Percentiles rank a stretch among this genome's conserved stretches.
Evolutionary conservation across 495 filamentous ascomycete species (phyloP).

Genomic region (Elaphomyces granulatus): DNA sequence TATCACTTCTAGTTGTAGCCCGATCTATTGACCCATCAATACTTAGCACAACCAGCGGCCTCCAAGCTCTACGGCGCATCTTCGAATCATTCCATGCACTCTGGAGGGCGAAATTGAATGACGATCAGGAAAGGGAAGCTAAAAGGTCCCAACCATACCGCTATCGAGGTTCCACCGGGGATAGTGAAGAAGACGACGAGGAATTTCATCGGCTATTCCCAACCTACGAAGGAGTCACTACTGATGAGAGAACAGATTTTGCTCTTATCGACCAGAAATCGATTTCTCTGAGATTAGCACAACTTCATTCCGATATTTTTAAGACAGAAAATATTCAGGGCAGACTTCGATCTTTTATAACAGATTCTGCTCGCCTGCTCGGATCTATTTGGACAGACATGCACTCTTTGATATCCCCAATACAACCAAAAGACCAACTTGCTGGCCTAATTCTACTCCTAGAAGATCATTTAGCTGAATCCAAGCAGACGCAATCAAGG

Average conservation of each 20-base stretch:
- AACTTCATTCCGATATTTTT: constrained; percentile 40
- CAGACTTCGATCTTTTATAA: constrained; percentile 22
- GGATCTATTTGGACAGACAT: constrained; percentile 26
- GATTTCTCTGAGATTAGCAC: constrained; percentile 35
- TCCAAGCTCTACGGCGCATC: constrained; percentile 28
- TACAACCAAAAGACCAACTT: constrained; percentile 38
- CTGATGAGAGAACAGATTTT: constrained; percentile 16
- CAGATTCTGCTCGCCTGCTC: constrained; percentile 24
- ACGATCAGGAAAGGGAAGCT: constrained; percentile 58
- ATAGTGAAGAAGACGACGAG: constrained; percentile 60
- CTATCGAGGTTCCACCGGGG: constrained; percentile 59
- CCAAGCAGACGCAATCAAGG: constrained; percentile 14
- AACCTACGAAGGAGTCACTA: constrained; percentile 42
- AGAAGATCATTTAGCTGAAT: constrained; percentile 38
- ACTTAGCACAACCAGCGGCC: constrained; percentile 15
- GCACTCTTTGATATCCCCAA: constrained; percentile 19
- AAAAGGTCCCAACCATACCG: constrained; percentile 62
- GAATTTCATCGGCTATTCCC: constrained; percentile 74
- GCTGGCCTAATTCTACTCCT: constrained; percentile 52
- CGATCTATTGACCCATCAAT: constrained; percentile 23
- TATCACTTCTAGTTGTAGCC: constrained; percentile 24
- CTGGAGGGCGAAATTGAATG: constrained; percentile 60
- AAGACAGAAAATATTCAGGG: constrained; percentile 14
- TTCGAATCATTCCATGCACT: constrained; percentile 57
- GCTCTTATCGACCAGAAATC: constrained; percentile 25